Percentiles rank a stretch among this genome's conserved stretches.
These are phyloP conservation scores for Fusarium aywerte DNA, from an alignment of 2,329 filamentous ascomycete genomes.

Conservation along the genomic window DNA sequence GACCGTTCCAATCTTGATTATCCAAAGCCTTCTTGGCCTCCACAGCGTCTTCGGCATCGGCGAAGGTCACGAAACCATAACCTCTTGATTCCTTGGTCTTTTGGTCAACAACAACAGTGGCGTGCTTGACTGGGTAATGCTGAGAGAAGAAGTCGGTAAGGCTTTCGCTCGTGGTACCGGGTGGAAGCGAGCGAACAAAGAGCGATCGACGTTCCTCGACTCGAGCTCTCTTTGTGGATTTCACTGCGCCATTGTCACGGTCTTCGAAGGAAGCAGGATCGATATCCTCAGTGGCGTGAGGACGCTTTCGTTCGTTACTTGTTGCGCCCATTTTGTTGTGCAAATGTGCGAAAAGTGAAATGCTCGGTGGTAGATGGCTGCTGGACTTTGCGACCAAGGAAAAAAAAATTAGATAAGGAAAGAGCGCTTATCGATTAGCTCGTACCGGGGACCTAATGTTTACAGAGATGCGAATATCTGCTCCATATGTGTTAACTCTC, in stretches of 20 bases:
- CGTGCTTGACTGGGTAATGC: conserved; percentile 94
- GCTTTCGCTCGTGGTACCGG: conserved; percentile 80
- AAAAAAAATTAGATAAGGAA: conserved; percentile 27
- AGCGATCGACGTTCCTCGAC: conserved; percentile 76
- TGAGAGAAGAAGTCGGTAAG: conserved; percentile 93
- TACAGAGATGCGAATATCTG: not conserved
- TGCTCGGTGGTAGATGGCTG: conserved; percentile 1
- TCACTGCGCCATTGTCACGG: conserved; percentile 48
- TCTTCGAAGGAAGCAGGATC: conserved; percentile 47
- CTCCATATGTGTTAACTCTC: not conserved
- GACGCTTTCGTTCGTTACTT: conserved; percentile 52
- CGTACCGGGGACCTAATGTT: not conserved
- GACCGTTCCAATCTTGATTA: conserved; percentile 79
- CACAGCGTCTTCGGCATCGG: conserved; percentile 89
- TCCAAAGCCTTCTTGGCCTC: conserved; percentile 85
- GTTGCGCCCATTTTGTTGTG: conserved; percentile 45
- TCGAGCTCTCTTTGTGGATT: conserved; percentile 64
- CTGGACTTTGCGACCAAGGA: conserved; percentile 26
- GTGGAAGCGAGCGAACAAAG: conserved; percentile 89
- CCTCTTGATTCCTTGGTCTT: conserved; percentile 88
- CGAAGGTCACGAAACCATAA: conserved; percentile 97
- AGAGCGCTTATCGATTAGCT: conserved; percentile 18
- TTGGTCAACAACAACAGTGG: conserved; percentile 88
- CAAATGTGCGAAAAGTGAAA: conserved; percentile 4
- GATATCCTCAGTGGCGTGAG: conserved; percentile 49